phyloP scores from a whole-genome alignment of 768 basidiomycete genomes.

The Tricholoma bakamatsutake region DNA sequence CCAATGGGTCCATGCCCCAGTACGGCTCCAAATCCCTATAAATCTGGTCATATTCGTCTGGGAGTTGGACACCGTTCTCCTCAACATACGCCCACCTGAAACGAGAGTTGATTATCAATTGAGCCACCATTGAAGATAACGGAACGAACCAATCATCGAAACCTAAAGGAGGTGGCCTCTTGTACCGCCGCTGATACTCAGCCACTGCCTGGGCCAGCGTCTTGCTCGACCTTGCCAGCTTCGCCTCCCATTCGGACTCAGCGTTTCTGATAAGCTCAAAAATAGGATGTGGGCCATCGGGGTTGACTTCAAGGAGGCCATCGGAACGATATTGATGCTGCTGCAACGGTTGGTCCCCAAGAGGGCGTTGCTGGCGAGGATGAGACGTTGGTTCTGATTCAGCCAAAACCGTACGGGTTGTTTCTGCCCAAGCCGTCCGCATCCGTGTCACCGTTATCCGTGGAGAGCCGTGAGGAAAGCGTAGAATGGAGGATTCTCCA shows the following conservation, averaged over 20 bases:
- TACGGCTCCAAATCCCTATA: constrained; percentile 73
- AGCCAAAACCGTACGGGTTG: constrained; percentile 5
- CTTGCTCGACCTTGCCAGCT: constrained; percentile 62
- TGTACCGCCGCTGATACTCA: constrained; percentile 75
- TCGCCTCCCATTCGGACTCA: constrained; percentile 54
- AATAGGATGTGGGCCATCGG: constrained; percentile 62
- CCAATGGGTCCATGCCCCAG: constrained; percentile 51
- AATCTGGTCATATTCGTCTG: constrained; percentile 79
- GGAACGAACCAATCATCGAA: constrained; percentile 80
- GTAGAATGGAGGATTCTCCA: not conserved
- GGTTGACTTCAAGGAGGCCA: constrained; percentile 37
- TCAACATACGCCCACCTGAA: constrained; percentile 3
- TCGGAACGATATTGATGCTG: constrained; percentile 30
- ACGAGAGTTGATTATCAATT: not conserved
- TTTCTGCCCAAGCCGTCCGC: constrained; percentile 12
- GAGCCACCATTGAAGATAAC: not conserved
- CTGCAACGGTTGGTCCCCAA: constrained; percentile 11
- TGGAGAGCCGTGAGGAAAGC: not conserved
- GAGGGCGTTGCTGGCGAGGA: not conserved
- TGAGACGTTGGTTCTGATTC: constrained; percentile 5
- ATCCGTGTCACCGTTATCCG: constrained; percentile 10
- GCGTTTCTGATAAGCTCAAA: constrained; percentile 68
- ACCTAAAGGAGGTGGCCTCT: constrained; percentile 70
- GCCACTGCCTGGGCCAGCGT: constrained; percentile 69
- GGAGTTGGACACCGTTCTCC: constrained; percentile 1